Conservation (phyloP, 805 yeast genomes). For the Deakozyma indianensis region DNA sequence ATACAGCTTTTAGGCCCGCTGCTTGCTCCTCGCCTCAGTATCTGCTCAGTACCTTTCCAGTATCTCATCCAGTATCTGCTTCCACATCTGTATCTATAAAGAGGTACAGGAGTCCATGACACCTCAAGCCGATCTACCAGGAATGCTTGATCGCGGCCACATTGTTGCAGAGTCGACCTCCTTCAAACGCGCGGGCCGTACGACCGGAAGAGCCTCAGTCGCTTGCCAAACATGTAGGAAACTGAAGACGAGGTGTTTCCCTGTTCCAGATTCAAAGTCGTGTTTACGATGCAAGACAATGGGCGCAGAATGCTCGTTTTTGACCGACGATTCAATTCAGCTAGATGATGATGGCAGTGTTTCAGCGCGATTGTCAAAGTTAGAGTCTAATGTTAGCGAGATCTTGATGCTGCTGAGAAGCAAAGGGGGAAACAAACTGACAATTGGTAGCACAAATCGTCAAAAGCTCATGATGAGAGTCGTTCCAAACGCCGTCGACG, state of each 20-base stretch:
- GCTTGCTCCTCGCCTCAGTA: too few relatives aligned
- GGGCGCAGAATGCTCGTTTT: constrained; percentile 39
- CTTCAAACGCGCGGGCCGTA: not conserved
- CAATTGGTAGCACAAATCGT: constrained; percentile 13
- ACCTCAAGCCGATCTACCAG: not conserved
- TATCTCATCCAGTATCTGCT: too few relatives aligned
- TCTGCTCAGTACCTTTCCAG: too few relatives aligned
- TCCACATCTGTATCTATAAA: too few relatives aligned
- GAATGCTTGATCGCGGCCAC: not conserved
- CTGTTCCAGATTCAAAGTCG: constrained; percentile 28
- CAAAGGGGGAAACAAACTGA: constrained; percentile 3
- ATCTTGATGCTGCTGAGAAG: constrained; percentile 2
- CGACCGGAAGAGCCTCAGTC: constrained; percentile 26
- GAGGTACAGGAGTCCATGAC: too few relatives aligned
- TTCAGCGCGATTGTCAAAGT: constrained; percentile 3
- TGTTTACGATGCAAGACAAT: constrained; percentile 49
- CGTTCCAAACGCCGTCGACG: constrained; percentile 14
- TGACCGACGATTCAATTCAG: not conserved
- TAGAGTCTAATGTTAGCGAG: constrained; percentile 6
- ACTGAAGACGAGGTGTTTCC: constrained; percentile 49
- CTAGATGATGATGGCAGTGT: constrained; percentile 1
- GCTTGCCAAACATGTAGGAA: constrained; percentile 45
- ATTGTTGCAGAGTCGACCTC: not conserved
- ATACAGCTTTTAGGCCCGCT: too few relatives aligned
- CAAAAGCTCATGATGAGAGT: not conserved